These are phyloP conservation scores for Microcera coccophila DNA, from an alignment of 2,329 filamentous ascomycete species.

Conservation along the genomic window DNA sequence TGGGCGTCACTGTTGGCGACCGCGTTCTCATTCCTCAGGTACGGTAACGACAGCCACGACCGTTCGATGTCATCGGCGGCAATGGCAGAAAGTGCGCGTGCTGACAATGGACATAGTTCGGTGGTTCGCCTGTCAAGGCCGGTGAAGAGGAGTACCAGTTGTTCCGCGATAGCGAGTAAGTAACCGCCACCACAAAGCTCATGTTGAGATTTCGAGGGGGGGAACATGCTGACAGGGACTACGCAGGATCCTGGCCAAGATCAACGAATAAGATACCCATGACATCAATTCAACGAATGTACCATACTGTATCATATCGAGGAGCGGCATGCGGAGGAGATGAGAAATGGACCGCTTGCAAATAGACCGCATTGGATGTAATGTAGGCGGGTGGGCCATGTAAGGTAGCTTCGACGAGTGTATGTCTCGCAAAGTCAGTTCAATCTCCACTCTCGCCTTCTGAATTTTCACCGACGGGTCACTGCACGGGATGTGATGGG, in stretches of 20 bases:
- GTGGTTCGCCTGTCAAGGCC: conserved; percentile 92
- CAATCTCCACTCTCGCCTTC: conserved; percentile 27
- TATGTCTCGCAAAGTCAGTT: conserved; percentile 21
- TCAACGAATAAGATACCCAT: conserved; percentile 71
- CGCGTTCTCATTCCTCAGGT: conserved; percentile 95
- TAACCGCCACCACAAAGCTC: conserved; percentile 30
- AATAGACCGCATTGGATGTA: conserved; percentile 14
- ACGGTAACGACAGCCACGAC: conserved; percentile 24
- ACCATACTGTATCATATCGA: conserved; percentile 36
- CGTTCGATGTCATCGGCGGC: not conserved
- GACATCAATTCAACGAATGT: conserved; percentile 23
- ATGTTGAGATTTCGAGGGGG: not conserved
- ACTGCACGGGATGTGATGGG: not conserved
- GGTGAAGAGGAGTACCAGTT: conserved; percentile 94
- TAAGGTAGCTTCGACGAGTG: conserved; percentile 1
- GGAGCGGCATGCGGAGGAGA: conserved; percentile 17
- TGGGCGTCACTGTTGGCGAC: conserved; percentile 80
- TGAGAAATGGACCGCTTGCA: conserved; percentile 7
- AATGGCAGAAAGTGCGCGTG: not conserved
- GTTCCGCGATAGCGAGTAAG: conserved; percentile 97
- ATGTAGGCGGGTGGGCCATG: conserved; percentile 16
- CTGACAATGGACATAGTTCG: conserved; percentile 60
- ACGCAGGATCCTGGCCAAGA: conserved; percentile 89
- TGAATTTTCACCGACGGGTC: not conserved
- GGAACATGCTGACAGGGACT: conserved; percentile 11